A percentile compares a stretch with the other conserved stretches of the same genome.
These are phyloP conservation scores for Penicillium steckii DNA, from an alignment of 495 filamentous ascomycete species.

Conservation along the genomic window DNA sequence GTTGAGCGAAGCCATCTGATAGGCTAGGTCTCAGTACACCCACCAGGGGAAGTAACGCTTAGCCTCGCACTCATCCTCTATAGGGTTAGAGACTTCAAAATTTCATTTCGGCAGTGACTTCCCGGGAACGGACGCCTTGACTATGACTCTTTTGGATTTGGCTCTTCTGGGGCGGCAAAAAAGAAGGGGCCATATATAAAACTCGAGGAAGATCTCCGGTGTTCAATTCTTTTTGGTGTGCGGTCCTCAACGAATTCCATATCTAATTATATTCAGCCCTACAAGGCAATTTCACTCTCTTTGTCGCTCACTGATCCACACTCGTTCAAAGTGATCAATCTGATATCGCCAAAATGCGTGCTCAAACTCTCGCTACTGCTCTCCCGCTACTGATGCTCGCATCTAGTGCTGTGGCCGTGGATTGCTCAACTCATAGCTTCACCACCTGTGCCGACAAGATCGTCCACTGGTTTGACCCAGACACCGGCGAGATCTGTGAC, in stretches of 20 bases:
- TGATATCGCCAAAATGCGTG: background rate
- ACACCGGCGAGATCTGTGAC: constrained; percentile 54
- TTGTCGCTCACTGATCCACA: background rate
- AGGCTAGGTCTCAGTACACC: background rate
- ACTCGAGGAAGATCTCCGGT: too few species aligned
- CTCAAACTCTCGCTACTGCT: constrained; percentile 9
- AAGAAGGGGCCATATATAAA: too few species aligned
- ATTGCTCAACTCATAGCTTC: constrained; percentile 12
- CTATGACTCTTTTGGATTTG: too few species aligned
- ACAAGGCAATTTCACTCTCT: background rate
- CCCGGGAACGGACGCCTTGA: too few species aligned
- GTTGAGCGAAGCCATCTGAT: background rate
- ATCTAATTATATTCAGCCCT: too few species aligned
- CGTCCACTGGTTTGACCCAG: constrained; percentile 48
- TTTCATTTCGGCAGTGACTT: background rate
- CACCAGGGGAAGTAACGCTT: background rate
- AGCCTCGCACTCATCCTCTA: background rate
- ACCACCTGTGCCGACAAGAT: constrained; percentile 35
- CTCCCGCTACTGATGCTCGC: constrained; percentile 17
- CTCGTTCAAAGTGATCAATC: constrained; percentile 3
- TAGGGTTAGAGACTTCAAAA: background rate
- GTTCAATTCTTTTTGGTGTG: too few species aligned
- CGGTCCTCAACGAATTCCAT: too few species aligned
- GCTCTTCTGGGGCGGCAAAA: too few species aligned
- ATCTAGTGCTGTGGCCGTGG: constrained; percentile 9